Conservation (phyloP, 495 filamentous ascomycete genomes). For the Podospora sp. region DNA sequence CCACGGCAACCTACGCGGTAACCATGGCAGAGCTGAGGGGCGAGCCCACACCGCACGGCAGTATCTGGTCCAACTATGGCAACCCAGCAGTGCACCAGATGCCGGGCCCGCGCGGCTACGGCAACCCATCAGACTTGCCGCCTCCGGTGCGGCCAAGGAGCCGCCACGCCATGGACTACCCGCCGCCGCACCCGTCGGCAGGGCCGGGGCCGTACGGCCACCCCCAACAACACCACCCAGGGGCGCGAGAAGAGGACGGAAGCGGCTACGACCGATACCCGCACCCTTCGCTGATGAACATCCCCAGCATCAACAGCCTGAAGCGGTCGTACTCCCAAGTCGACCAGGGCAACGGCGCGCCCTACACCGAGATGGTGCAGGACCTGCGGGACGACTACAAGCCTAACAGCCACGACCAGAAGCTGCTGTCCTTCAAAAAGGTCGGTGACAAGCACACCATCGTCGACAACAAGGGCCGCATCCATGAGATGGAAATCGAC, state of each 20-base stretch:
- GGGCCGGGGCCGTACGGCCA: constrained; percentile 41
- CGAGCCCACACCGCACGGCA: constrained; percentile 49
- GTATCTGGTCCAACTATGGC: constrained; percentile 56
- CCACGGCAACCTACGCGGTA: constrained; percentile 56
- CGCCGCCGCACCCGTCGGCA: constrained; percentile 8
- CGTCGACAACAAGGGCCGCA: constrained; percentile 56
- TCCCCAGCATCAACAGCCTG: constrained; percentile 57
- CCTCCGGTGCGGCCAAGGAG: constrained; percentile 43
- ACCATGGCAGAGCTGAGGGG: constrained; percentile 59
- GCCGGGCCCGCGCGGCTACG: constrained; percentile 40
- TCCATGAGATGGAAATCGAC: constrained; percentile 63
- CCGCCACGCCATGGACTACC: constrained; percentile 39
- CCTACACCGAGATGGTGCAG: constrained; percentile 57
- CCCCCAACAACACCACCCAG: constrained; percentile 44
- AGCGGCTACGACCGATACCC: constrained; percentile 51
- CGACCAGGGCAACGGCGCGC: constrained; percentile 36
- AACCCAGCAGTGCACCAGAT: constrained; percentile 46
- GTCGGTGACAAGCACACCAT: constrained; percentile 59
- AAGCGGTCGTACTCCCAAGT: constrained; percentile 54
- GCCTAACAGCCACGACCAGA: constrained; percentile 59
- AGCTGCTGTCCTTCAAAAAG: constrained; percentile 57
- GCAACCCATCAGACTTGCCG: constrained; percentile 42
- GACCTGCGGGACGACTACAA: constrained; percentile 59
- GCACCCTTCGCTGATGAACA: constrained; percentile 49
- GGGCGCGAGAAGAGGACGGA: constrained; percentile 41